Evolutionary conservation across 352 stramenopile genomes (phyloP).

Genomic region (Phytophthora pini): DNA sequence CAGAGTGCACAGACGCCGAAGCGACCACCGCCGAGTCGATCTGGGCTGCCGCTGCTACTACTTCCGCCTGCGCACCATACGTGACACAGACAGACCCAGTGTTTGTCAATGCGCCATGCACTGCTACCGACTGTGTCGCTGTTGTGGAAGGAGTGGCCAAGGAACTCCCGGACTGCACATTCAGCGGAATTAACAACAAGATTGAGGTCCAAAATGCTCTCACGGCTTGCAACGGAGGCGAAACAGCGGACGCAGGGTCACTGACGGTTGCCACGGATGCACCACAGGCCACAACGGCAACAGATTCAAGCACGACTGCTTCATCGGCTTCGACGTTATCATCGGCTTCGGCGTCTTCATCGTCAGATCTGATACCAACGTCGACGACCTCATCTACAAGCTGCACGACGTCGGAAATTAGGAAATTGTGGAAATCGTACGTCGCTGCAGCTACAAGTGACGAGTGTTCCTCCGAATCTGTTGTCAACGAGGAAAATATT

Average conservation of each 20-base stretch:
- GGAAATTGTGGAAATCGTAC: slow-evolving; percentile 21
- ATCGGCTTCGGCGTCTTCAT: slow-evolving; percentile 9
- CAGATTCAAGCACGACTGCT: slow-evolving; percentile 3
- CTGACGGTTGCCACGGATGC: slow-evolving; percentile 3
- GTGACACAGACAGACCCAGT: slow-evolving; percentile 23
- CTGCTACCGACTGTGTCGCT: slow-evolving; percentile 25
- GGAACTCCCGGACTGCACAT: slow-evolving; percentile 34
- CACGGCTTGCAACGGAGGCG: slow-evolving; percentile 20
- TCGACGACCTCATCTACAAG: slow-evolving; percentile 4
- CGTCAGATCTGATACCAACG: slow-evolving; percentile 4
- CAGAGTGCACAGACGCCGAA: slow-evolving; percentile 31
- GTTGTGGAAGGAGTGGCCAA: slow-evolving; percentile 21
- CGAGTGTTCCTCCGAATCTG: slow-evolving; percentile 27
- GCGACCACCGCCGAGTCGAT: slow-evolving; percentile 9
- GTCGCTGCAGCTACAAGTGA: slow-evolving; percentile 28
- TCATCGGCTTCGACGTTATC: slow-evolving; percentile 1
- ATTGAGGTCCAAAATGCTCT: slow-evolving; percentile 31
- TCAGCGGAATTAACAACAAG: slow-evolving; percentile 38
- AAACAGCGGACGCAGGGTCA: slow-evolving; percentile 2
- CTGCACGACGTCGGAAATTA: slow-evolving; percentile 27
- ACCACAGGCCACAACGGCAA: not conserved
- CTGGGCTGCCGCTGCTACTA: slow-evolving; percentile 25
- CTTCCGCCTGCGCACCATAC: slow-evolving; percentile 23
- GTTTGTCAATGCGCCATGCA: slow-evolving; percentile 31
- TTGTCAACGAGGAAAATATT: slow-evolving; percentile 23